A percentile compares a stretch with the other conserved stretches of the same genome.
phyloP scores from a whole-genome alignment of 2,329 filamentous ascomycete genomes.

The Fusarium verticillioides region DNA sequence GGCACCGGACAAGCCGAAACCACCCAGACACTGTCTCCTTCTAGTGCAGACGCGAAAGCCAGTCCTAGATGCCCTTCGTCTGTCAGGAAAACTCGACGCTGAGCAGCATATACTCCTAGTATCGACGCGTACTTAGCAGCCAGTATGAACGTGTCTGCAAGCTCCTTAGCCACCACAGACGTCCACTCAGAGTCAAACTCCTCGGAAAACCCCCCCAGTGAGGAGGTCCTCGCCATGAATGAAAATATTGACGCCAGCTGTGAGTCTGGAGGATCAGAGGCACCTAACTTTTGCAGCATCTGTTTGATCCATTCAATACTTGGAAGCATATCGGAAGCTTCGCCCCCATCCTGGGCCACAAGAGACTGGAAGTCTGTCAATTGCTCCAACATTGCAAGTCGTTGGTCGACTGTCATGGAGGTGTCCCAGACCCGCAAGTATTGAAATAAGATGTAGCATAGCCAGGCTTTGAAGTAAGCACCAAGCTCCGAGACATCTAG shows the following conservation, averaged over 20 bases:
- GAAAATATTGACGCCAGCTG: not conserved
- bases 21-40: not conserved
- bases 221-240: not conserved
- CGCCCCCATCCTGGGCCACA: not conserved
- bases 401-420: not conserved
- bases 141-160: not conserved
- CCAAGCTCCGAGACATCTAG: not conserved
- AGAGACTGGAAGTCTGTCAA: not conserved
- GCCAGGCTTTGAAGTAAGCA: not conserved
- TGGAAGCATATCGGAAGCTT: not conserved
- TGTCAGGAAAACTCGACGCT: not conserved
- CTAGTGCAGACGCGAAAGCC: not conserved
- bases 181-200: not conserved
- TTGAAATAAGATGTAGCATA: not conserved
- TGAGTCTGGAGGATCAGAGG: not conserved
- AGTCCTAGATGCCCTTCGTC: not conserved
- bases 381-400: not conserved
- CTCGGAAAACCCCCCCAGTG: accelerated
- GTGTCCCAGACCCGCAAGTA: not conserved
- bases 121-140: not conserved
- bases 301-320: not conserved
- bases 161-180: not conserved
- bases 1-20: not conserved
- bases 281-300: not conserved
- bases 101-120: not conserved